Percentiles rank a stretch among this genome's conserved stretches.
Conservation (phyloP, 208 protist species). For the Leishmania tarentolae region DNA sequence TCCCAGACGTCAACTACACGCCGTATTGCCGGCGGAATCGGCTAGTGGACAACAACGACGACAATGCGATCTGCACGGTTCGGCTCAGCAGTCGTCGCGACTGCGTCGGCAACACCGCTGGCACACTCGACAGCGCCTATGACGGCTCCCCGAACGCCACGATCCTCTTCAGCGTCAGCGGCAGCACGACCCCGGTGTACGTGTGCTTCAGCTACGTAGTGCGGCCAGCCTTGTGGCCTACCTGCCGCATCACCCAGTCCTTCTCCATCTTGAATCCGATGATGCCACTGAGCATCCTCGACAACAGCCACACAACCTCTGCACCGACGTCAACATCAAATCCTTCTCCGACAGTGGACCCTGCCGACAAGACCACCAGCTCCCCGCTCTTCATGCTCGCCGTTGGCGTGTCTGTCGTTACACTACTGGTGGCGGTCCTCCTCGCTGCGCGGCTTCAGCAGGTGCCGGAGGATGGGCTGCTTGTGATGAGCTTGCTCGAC, state of each 20-base stretch:
- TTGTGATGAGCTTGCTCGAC: conserved; percentile 12
- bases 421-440: conserved; percentile 36
- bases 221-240: conserved; percentile 15
- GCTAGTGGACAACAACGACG: background rate
- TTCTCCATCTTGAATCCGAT: conserved; percentile 38
- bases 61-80: conserved; percentile 33
- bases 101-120: conserved; percentile 50
- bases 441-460: conserved; percentile 37
- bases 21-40: conserved; percentile 15
- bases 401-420: conserved; percentile 30
- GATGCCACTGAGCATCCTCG: conserved; percentile 34
- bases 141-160: conserved; percentile 29
- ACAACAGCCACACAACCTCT: conserved; percentile 15
- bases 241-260: conserved; percentile 18
- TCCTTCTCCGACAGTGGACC: conserved; percentile 28
- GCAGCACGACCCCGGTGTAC: conserved; percentile 44
- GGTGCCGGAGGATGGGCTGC: conserved; percentile 32
- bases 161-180: conserved; percentile 31
- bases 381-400: conserved; percentile 28
- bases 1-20: conserved; percentile 28
- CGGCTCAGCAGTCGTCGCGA: conserved; percentile 48
- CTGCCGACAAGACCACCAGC: conserved; percentile 23
- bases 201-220: conserved; percentile 39
- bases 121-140: conserved; percentile 46
- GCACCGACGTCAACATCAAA: conserved; percentile 13